Evolutionary conservation across 768 basidiomycete genomes (phyloP).

Genomic region (Suillus subluteus): DNA sequence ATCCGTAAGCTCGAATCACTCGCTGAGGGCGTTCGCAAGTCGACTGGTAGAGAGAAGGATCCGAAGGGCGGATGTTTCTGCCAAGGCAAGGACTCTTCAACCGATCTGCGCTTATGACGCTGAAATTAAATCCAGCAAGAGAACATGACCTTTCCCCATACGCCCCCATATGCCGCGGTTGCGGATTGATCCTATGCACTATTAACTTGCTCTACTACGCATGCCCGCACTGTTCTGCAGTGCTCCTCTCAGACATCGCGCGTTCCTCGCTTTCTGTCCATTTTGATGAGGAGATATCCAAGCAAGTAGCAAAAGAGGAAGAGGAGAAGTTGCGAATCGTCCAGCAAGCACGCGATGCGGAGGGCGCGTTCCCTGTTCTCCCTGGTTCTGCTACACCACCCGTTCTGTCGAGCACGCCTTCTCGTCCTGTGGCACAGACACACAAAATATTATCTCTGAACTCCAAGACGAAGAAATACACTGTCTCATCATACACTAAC

Average conservation of each 20-base stretch:
- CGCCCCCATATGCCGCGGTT: slow-evolving; percentile 55
- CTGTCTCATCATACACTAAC: slow-evolving; percentile 53
- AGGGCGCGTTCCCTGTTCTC: slow-evolving; percentile 67
- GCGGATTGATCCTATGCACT: slow-evolving; percentile 66
- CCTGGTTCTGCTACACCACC: slow-evolving; percentile 14
- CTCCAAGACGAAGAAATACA: slow-evolving; percentile 52
- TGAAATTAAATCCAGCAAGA: slow-evolving; percentile 45
- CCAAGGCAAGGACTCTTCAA: slow-evolving; percentile 46
- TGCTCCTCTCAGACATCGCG: slow-evolving; percentile 40
- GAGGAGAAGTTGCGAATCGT: slow-evolving; percentile 48
- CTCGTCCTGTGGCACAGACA: slow-evolving; percentile 40
- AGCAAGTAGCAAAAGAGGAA: slow-evolving; percentile 50
- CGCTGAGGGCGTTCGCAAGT: slow-evolving; percentile 41
- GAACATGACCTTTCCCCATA: slow-evolving; percentile 61
- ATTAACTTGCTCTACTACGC: slow-evolving; percentile 56
- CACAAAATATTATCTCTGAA: slow-evolving; percentile 67
- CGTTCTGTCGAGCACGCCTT: slow-evolving; percentile 17
- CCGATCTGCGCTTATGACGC: not conserved
- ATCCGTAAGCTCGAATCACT: slow-evolving; percentile 53
- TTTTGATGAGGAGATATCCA: slow-evolving; percentile 48
- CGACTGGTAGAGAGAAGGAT: slow-evolving; percentile 47
- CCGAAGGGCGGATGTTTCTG: slow-evolving; percentile 73
- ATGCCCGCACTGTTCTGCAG: slow-evolving; percentile 56
- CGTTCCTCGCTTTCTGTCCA: slow-evolving; percentile 43
- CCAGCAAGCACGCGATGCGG: slow-evolving; percentile 52